Conservation (phyloP, 345 rosid species). For the Arabidopsis arenosa region DNA sequence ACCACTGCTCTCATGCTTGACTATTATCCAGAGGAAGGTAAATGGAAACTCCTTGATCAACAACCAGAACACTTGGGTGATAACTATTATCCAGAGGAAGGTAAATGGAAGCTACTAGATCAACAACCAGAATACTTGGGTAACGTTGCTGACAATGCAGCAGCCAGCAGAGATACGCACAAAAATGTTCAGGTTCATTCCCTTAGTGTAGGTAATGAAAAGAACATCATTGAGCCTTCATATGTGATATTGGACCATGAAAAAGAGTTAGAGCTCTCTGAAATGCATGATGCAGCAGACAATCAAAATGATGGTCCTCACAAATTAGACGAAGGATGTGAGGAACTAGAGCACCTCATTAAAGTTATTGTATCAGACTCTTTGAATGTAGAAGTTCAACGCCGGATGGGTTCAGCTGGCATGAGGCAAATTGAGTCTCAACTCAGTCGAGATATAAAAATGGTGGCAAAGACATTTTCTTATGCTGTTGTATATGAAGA, state of each 20-base stretch:
- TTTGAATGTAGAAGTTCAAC: constrained; percentile 75
- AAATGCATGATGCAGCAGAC: constrained; percentile 44
- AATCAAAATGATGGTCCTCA: constrained; percentile 43
- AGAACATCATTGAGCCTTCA: constrained; percentile 65
- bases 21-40: constrained; percentile 90
- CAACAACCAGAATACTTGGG: constrained; percentile 60
- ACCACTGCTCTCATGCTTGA: constrained; percentile 80
- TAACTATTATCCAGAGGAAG: constrained; percentile 89
- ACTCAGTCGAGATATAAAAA: constrained; percentile 68
- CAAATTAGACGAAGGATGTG: constrained; percentile 41
- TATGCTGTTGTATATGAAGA: constrained; percentile 52
- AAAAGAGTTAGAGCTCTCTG: constrained; percentile 50
- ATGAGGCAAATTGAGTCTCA: constrained; percentile 59
- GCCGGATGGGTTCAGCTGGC: constrained; percentile 66
- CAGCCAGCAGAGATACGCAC: constrained; percentile 41
- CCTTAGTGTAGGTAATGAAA: constrained; percentile 43
- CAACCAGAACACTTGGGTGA: constrained; percentile 51
- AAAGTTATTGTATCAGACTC: constrained; percentile 64
- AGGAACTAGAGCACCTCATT: constrained; percentile 62
- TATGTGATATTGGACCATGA: constrained; percentile 68
- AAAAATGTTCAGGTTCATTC: constrained; percentile 40
- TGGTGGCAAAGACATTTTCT: constrained; percentile 72
- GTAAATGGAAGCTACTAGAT: constrained; percentile 86
- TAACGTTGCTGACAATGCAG: constrained; percentile 46
- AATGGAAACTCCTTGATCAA: constrained; percentile 90